A percentile compares a stretch with the other conserved stretches of the same genome.
These are phyloP conservation scores for Cladorrhinum sp. DNA, from an alignment of 2,329 filamentous ascomycete genomes.

Conservation along the genomic window DNA sequence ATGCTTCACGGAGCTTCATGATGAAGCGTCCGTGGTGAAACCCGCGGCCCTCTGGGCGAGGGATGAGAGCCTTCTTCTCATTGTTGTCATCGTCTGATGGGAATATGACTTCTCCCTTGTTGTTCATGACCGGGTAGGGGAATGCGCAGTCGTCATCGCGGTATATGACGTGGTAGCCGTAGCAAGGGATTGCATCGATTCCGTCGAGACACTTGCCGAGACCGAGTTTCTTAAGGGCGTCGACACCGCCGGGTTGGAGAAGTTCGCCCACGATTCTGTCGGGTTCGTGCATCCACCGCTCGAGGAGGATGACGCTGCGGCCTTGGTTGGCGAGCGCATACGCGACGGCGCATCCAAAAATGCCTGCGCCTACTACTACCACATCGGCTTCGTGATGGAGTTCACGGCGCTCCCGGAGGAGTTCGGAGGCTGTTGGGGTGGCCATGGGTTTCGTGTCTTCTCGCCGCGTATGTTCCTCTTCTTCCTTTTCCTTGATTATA, in stretches of 20 bases:
- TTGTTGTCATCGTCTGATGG: background rate
- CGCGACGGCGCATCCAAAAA: conserved; percentile 84
- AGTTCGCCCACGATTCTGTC: conserved; percentile 95
- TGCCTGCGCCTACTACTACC: conserved; percentile 86
- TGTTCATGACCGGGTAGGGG: conserved; percentile 68
- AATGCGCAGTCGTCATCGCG: conserved; percentile 70
- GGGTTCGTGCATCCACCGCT: conserved; percentile 85
- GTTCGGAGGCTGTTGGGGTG: conserved; percentile 36
- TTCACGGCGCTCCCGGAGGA: conserved; percentile 47
- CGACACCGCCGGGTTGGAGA: conserved; percentile 86
- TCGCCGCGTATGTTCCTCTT: conserved; percentile 9
- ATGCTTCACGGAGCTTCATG: conserved; percentile 72
- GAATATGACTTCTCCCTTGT: conserved; percentile 38
- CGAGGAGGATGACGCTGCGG: conserved; percentile 84
- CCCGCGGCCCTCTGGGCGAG: conserved; percentile 65
- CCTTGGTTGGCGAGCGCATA: conserved; percentile 84
- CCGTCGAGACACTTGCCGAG: conserved; percentile 77
- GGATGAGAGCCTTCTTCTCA: conserved; percentile 11
- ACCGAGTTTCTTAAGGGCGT: conserved; percentile 76
- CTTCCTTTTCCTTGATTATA: background rate
- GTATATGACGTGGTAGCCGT: conserved; percentile 87
- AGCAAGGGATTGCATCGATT: conserved; percentile 80
- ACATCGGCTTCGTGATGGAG: conserved; percentile 70
- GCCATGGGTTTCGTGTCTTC: conserved; percentile 24
- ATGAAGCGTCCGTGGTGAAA: conserved; percentile 98